phyloP scores from a whole-genome alignment of 169 alveolate species.

The Eimeria necatrix region DNA sequence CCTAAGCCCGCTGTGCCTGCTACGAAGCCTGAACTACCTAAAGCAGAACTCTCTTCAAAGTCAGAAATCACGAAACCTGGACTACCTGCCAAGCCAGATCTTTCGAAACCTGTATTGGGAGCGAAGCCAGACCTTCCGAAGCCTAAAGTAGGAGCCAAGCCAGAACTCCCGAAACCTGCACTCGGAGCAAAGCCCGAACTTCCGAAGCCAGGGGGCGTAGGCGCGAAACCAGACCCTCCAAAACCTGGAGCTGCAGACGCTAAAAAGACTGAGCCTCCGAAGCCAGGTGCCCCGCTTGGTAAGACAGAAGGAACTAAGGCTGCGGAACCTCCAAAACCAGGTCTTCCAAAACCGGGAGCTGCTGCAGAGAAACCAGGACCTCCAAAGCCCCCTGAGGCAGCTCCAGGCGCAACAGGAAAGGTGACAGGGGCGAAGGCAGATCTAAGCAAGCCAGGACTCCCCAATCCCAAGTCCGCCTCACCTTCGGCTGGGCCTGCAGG shows the following conservation, averaged over 20 bases:
- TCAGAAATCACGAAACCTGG: conserved; percentile 11
- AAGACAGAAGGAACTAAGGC: background rate
- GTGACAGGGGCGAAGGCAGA: conserved; percentile 32
- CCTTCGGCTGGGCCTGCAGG: conserved; percentile 1
- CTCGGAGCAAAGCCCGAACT: background rate
- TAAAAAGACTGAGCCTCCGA: background rate
- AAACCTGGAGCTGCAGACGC: conserved; percentile 1
- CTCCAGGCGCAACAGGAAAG: background rate
- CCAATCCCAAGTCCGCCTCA: background rate
- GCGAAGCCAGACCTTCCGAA: background rate
- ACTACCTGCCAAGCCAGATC: background rate
- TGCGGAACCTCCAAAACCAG: background rate
- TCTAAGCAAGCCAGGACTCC: background rate
- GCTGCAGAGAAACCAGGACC: background rate
- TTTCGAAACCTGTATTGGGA: background rate
- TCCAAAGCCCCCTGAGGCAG: background rate
- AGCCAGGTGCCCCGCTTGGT: conserved; percentile 4
- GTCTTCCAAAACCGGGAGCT: background rate
- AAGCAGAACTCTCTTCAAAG: background rate
- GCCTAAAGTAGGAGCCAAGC: conserved; percentile 11
- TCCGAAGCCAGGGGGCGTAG: conserved; percentile 6
- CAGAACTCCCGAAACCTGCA: conserved; percentile 2
- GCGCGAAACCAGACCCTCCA: background rate
- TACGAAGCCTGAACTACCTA: conserved; percentile 39
- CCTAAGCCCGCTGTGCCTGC: conserved; percentile 13